Base-by-base conservation (phyloP, 1,139 yeast species). In the Yamadazyma oceani region DNA sequence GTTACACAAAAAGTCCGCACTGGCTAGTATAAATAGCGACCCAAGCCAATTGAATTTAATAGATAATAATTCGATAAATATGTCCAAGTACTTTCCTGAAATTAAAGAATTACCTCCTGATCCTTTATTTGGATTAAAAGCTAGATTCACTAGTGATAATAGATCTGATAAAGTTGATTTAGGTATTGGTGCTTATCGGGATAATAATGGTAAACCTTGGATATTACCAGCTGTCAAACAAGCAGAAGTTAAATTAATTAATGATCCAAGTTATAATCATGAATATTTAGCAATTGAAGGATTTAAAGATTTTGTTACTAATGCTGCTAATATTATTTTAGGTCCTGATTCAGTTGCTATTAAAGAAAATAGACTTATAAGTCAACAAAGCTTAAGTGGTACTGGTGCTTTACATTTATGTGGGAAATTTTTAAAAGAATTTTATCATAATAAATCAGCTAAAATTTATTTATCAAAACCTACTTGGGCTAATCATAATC, bases 111-210 rank as follows among this genome's bases (percentile, higher is more conserved):
- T 83, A 46, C 90, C 90, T 27, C 83, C 87, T 25, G 94, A 85
- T 59, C 86, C 90, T 9, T 71, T 85, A 42, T 92, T 92, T 55
- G 95, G 87, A 25, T 77, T 92, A 47, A 86, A 85, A 61, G 90
- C 88, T 33, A 71, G 89, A 54, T 85, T 67, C 65, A 66, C 67
- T 41, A 75, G 77, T 29, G 96, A 90, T 55, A 53, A 78, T 10
- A 69, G 88, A 41, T 22, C 71, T 5, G 72, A 76, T 43, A 92
- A 90, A 69, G 88, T 90, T 48, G 96, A 89, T 63, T 72, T 88
- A 48, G 97, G 97, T 39, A 90, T 90, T 44, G 97, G 97, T 48
- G 97, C 97, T 34, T 92, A 92, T 73, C 80, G 97, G 64, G 97
- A 90, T 61, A 85, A 88, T 62, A 64, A 68, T 49, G 97, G 97